Evolutionary conservation across 2,329 filamentous ascomycete genomes (phyloP).

Genomic region (Aspergillus pseudoglaucus): DNA sequence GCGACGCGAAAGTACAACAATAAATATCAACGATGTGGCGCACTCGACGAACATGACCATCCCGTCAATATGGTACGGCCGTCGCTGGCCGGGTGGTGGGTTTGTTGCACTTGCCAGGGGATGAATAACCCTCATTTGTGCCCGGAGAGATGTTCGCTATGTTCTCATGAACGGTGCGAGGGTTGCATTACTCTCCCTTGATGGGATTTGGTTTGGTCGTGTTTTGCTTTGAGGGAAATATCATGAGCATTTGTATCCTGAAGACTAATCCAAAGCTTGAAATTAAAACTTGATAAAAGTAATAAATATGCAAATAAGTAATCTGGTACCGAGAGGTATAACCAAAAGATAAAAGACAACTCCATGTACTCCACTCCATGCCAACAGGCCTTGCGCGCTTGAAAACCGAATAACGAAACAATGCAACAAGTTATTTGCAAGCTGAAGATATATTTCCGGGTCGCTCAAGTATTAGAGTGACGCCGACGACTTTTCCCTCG

Average conservation of each 20-base stretch:
- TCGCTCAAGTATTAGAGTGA: not conserved
- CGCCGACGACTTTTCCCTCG: constrained; percentile 7
- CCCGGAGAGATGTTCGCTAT: constrained; percentile 13
- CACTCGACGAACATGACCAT: not conserved
- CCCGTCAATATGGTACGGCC: not conserved
- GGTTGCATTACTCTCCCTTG: not conserved
- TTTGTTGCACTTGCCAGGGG: constrained; percentile 15
- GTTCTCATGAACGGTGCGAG: constrained; percentile 6
- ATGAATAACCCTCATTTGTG: constrained; percentile 15
- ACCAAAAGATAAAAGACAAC: too few species aligned
- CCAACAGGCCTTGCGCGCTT: too few species aligned
- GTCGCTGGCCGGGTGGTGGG: constrained; percentile 14
- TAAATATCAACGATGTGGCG: not conserved
- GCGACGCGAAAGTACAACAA: not conserved
- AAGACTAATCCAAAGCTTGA: too few species aligned
- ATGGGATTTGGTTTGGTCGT: not conserved
- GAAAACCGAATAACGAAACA: too few species aligned
- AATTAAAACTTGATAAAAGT: too few species aligned
- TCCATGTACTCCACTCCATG: too few species aligned
- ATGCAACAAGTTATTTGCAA: too few species aligned
- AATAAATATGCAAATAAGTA: too few species aligned
- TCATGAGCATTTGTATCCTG: too few species aligned
- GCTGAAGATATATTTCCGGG: too few species aligned
- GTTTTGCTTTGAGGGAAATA: not conserved
- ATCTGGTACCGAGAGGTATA: too few species aligned